Evolutionary conservation across 2,329 filamentous ascomycete species (phyloP), one percentile per base, ranked within the genome.

Genomic region (Arthrobotrys entomopaga): DNA sequence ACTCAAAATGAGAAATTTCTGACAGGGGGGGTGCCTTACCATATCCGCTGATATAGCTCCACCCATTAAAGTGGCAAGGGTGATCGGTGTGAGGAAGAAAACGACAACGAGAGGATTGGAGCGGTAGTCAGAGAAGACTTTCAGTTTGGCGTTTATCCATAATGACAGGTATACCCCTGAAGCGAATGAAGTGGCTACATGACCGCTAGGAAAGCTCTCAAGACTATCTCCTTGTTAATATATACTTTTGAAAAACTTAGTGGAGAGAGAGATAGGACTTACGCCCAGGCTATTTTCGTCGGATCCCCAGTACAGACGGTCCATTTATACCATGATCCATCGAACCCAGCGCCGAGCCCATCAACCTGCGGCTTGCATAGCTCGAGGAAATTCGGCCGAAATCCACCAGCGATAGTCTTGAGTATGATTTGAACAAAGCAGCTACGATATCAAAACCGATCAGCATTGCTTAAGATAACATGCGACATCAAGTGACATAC

Each of bases 41-140:
- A 73, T 73, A 53, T 73, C 69, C 0, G 63, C 43, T 0, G 69
- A 73, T 15, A 73, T 73, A n/a, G 69, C 69, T 13, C 69, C 69
- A 5, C 56, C 69, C 69, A 73, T 73, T 2, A 73, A 56, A 20
- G 50, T 40, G 2, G 69, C 69, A 10, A 73, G 69, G 6, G 69
- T 66, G 0, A 73, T 40, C 2, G 69, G 69, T 11, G 43, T 61
- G 2, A 73, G 26, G 22, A 60, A 63, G 15, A 73, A 56, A 10
- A 73, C 54, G n/a, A 73, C 50, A 19, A 73, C 19, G n/a, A 73
- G 38, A 15, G 69, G 69, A 11, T 40, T 73, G 16, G 64, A 26
- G 11, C 69, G 54, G 22, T 73, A 63, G 40, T 73, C 69, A 0
- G 69, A 49, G 22, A 73, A 66, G 7, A 73, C 42, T 58, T 73